phyloP scores from a whole-genome alignment of 805 yeast species.

The Geotrichum ghanense region DNA sequence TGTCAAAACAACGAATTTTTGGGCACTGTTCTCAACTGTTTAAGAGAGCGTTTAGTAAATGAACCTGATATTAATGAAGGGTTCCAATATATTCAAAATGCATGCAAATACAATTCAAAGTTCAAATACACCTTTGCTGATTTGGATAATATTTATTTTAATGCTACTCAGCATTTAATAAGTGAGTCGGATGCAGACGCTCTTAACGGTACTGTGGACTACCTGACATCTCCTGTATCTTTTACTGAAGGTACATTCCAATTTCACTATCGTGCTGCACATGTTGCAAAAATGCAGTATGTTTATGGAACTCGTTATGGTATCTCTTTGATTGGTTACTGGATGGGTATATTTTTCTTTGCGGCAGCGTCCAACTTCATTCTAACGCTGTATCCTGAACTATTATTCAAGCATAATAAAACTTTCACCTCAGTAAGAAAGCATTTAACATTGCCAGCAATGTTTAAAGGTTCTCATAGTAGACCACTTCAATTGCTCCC shows the following conservation, averaged over 20 bases:
- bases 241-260: slow-evolving; percentile 7
- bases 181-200: slow-evolving; percentile 21
- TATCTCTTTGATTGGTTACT: slow-evolving; percentile 20
- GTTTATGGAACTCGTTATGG: slow-evolving; percentile 22
- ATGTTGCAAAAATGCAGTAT: slow-evolving; percentile 20
- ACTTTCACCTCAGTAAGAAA: slow-evolving; percentile 16
- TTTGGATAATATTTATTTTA: slow-evolving; percentile 19
- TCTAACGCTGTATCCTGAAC: background rate
- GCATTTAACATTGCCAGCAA: slow-evolving; percentile 24
- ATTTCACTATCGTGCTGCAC: slow-evolving; percentile 15
- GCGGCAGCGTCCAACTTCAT: background rate
- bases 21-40: slow-evolving; percentile 1
- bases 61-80: slow-evolving; percentile 8
- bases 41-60: background rate
- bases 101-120: slow-evolving; percentile 23
- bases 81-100: slow-evolving; percentile 16
- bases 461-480: slow-evolving; percentile 20
- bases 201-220: slow-evolving; percentile 5
- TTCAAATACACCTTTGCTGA: slow-evolving; percentile 11
- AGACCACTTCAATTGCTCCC: slow-evolving; percentile 16
- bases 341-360: slow-evolving; percentile 14
- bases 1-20: background rate
- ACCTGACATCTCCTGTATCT: slow-evolving; percentile 3
- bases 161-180: background rate
- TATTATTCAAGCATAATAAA: background rate